These are phyloP conservation scores for Alloascoidea africana DNA, from an alignment of 805 yeast species.

Conservation along the genomic window DNA sequence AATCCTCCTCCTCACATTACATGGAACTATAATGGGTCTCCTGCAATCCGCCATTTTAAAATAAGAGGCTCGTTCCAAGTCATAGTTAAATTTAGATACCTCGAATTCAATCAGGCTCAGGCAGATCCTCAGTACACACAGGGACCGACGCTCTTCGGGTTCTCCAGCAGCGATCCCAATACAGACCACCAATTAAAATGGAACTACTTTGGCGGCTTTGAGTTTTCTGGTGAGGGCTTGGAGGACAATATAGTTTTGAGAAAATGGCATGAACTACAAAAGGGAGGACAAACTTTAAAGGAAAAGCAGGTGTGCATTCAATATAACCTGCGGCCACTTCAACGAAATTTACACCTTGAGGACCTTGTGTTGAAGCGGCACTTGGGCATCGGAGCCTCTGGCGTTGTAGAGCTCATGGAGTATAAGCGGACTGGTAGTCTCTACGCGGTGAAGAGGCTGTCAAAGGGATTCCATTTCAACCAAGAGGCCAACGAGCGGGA, in stretches of 20 bases:
- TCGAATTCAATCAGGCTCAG: background rate
- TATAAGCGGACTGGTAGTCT: background rate
- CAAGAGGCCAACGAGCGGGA: background rate
- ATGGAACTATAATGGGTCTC: background rate
- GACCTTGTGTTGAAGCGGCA: background rate
- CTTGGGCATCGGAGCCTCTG: slow-evolving; percentile 1
- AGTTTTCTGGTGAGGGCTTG: background rate
- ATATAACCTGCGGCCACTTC: background rate
- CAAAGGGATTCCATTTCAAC: background rate
- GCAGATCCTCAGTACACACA: background rate
- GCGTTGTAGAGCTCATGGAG: background rate
- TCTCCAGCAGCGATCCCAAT: background rate
- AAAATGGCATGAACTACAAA: background rate
- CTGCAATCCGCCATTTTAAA: background rate
- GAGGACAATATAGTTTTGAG: background rate
- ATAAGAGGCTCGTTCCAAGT: too few relatives aligned
- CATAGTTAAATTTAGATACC: background rate
- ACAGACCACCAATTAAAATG: too few relatives aligned
- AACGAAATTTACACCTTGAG: background rate
- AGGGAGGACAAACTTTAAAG: background rate
- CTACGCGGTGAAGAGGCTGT: background rate
- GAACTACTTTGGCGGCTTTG: background rate
- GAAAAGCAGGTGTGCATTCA: background rate
- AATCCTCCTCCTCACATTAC: too few relatives aligned
- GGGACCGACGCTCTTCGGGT: background rate